Conservation (phyloP, 2,329 filamentous ascomycete genomes). For the Aspergillus bombycis region DNA sequence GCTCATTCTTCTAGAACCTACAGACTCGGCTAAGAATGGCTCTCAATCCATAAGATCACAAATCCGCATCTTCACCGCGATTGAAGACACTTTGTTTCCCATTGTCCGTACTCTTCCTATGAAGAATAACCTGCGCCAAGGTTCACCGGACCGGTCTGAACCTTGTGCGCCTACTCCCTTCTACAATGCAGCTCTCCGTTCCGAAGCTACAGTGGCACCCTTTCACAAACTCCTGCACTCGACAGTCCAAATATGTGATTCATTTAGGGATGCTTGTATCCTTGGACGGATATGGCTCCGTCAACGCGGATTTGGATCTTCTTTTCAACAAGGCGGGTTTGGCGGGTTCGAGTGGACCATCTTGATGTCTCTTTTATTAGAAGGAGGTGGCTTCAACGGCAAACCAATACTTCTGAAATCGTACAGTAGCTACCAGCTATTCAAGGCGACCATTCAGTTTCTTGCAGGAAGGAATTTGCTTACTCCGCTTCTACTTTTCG, state of each 20-base stretch:
- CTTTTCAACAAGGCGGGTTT: conserved; percentile 77
- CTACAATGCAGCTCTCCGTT: conserved; percentile 84
- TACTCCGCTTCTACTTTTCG: conserved; percentile 59
- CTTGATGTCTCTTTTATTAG: conserved; percentile 77
- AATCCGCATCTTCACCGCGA: conserved; percentile 77
- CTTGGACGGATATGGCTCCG: conserved; percentile 87
- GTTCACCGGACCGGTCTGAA: conserved; percentile 42
- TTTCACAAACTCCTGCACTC: conserved; percentile 77
- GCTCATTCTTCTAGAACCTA: conserved; percentile 55
- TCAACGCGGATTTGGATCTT: conserved; percentile 77
- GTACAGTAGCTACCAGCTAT: conserved; percentile 88
- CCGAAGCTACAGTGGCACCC: conserved; percentile 71
- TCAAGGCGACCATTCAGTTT: conserved; percentile 92
- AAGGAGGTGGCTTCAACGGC: conserved; percentile 73
- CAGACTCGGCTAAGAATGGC: conserved; percentile 38
- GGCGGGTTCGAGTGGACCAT: conserved; percentile 89
- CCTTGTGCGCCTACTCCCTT: conserved; percentile 69
- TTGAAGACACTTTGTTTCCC: conserved; percentile 70
- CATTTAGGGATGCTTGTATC: conserved; percentile 81
- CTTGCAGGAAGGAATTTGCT: conserved; percentile 75
- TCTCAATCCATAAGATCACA: conserved; percentile 52
- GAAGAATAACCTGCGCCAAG: conserved; percentile 70
- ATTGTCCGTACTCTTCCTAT: conserved; percentile 69
- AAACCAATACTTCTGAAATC: conserved; percentile 73
- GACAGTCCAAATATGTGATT: conserved; percentile 68